These are phyloP conservation scores for Kodamaea laetipori DNA, from an alignment of 805 yeast genomes.

Conservation along the genomic window DNA sequence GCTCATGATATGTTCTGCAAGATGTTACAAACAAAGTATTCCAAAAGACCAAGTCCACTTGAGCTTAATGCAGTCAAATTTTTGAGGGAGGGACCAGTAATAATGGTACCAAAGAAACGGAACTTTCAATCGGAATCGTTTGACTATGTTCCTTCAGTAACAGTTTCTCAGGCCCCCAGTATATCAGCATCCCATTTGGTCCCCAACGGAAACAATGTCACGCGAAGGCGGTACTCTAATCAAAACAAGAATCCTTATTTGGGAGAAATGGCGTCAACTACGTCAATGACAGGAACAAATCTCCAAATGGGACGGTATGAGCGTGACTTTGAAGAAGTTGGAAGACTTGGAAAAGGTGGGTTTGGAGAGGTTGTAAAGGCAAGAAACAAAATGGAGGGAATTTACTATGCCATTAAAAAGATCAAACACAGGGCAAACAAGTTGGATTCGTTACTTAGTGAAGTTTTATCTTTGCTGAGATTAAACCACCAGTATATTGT, in stretches of 20 bases:
- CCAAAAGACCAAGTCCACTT: slow-evolving; percentile 77
- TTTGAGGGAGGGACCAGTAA: slow-evolving; percentile 62
- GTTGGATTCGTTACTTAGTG: slow-evolving; percentile 79
- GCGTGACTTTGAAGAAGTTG: slow-evolving; percentile 93
- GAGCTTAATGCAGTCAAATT: slow-evolving; percentile 85
- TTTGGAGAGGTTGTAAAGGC: slow-evolving; percentile 99
- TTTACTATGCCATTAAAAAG: slow-evolving; percentile 92
- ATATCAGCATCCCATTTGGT: not conserved
- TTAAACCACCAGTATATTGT: slow-evolving; percentile 95
- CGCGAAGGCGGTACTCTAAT: slow-evolving; percentile 25
- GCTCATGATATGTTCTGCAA: slow-evolving; percentile 65
- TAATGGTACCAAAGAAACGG: slow-evolving; percentile 1
- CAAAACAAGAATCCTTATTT: slow-evolving; percentile 17
- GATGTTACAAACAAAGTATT: slow-evolving; percentile 64
- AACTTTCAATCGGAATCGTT: not conserved
- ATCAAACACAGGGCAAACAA: slow-evolving; percentile 81
- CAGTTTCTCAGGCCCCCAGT: not conserved
- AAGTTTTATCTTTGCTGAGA: slow-evolving; percentile 88
- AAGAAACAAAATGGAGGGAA: slow-evolving; percentile 87
- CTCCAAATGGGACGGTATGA: slow-evolving; percentile 67
- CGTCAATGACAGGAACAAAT: slow-evolving; percentile 11
- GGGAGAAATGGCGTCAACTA: slow-evolving; percentile 9
- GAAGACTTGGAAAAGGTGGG: slow-evolving; percentile 89
- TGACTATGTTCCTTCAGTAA: not conserved
- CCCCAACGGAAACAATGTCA: not conserved